Percentiles rank a stretch among this genome's conserved stretches.
Evolutionary conservation across 345 rosid species (phyloP).

Genomic region (Salix suchowensis): DNA sequence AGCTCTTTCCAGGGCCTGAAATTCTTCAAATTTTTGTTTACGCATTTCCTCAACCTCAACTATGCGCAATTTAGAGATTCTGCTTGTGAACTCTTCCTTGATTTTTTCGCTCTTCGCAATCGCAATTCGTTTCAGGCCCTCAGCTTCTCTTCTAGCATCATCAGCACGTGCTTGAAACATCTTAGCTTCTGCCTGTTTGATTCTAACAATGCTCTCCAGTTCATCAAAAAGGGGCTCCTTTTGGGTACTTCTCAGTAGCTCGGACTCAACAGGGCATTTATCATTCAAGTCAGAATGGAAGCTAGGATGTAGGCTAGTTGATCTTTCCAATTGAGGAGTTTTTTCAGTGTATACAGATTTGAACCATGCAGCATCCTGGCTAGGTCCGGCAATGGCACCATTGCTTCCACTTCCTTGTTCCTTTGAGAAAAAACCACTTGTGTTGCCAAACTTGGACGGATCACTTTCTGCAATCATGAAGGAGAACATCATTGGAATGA

Average conservation of each 20-base stretch:
- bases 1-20: constrained; percentile 69
- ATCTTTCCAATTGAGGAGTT: constrained; percentile 47
- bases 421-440: constrained; percentile 34
- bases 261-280: constrained; percentile 39
- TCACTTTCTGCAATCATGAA: constrained; percentile 58
- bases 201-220: constrained; percentile 75
- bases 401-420: constrained; percentile 54
- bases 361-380: constrained; percentile 53
- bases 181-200: constrained; percentile 81
- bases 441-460: constrained; percentile 39
- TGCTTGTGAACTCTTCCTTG: constrained; percentile 59
- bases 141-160: constrained; percentile 86
- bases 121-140: constrained; percentile 76
- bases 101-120: constrained; percentile 65
- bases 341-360: constrained; percentile 57
- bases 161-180: constrained; percentile 91
- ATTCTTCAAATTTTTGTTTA: constrained; percentile 62
- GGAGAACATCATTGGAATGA: background rate
- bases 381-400: constrained; percentile 39
- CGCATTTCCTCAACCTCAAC: constrained; percentile 61
- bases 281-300: constrained; percentile 47
- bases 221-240: constrained; percentile 76
- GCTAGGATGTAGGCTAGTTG: constrained; percentile 45
- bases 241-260: constrained; percentile 35
- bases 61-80: constrained; percentile 58